These are phyloP conservation scores for Saccharomycopsis selenospora DNA, from an alignment of 805 yeast species.

Conservation along the genomic window DNA sequence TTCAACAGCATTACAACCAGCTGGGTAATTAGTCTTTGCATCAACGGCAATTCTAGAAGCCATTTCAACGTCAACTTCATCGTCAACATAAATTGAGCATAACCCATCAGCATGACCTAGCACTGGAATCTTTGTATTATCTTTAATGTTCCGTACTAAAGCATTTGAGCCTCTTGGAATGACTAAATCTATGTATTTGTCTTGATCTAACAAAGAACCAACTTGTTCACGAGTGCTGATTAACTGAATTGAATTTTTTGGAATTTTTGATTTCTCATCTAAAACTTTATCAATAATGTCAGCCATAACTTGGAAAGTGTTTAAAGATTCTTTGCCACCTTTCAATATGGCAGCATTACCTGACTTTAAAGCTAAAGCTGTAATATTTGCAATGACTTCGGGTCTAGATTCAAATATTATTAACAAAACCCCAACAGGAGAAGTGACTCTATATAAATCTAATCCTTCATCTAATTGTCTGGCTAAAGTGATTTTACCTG, in stretches of 20 bases:
- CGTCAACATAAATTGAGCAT: slow-evolving; percentile 81
- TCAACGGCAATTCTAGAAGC: slow-evolving; percentile 74
- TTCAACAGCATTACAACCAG: slow-evolving; percentile 98
- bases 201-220: slow-evolving; percentile 74
- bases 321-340: slow-evolving; percentile 90
- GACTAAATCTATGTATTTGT: slow-evolving; percentile 85
- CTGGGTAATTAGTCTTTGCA: slow-evolving; percentile 93
- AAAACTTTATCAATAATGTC: slow-evolving; percentile 57
- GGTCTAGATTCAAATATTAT: slow-evolving; percentile 96
- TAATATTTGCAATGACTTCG: slow-evolving; percentile 95
- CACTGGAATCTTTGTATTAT: slow-evolving; percentile 89
- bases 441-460: slow-evolving; percentile 71
- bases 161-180: slow-evolving; percentile 98
- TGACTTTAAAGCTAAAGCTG: slow-evolving; percentile 91
- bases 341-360: slow-evolving; percentile 95
- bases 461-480: slow-evolving; percentile 86
- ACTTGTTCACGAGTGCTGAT: slow-evolving; percentile 89
- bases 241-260: slow-evolving; percentile 74
- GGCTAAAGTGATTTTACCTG: slow-evolving; percentile 81
- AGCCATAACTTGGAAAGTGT: slow-evolving; percentile 81
- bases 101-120: slow-evolving; percentile 98
- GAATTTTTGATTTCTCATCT: slow-evolving; percentile 55
- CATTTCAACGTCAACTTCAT: slow-evolving; percentile 67
- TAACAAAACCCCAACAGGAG: slow-evolving; percentile 90
- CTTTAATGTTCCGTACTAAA: slow-evolving; percentile 79